Evolutionary conservation across 352 stramenopile genomes (phyloP).

Genomic region (Globisporangium uncinulatum): DNA sequence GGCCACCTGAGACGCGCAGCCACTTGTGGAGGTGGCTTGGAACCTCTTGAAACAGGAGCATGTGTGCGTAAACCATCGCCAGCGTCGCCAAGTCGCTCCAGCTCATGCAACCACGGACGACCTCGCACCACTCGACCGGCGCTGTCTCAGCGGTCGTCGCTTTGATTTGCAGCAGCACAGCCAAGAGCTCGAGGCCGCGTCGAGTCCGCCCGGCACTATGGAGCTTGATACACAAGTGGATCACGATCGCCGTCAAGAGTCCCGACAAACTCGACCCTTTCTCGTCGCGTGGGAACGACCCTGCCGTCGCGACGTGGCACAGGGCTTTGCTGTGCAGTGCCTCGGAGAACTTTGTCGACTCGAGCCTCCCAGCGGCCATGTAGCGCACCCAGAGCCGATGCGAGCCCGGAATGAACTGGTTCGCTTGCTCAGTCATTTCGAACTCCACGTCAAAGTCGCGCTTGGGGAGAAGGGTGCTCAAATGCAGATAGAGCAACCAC

Average conservation of each 20-base stretch:
- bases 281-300: not conserved
- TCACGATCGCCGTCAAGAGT: constrained; percentile 10
- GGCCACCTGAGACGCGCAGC: constrained; percentile 8
- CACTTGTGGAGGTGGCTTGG: constrained; percentile 12
- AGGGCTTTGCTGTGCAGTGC: constrained; percentile 11
- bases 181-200: constrained; percentile 8
- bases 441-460: constrained; percentile 18
- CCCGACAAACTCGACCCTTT: constrained; percentile 4
- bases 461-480: constrained; percentile 15
- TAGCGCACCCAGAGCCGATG: constrained; percentile 26
- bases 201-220: not conserved
- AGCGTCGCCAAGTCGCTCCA: constrained; percentile 9
- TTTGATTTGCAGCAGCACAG: constrained; percentile 5
- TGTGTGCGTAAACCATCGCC: constrained; percentile 8
- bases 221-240: constrained; percentile 18
- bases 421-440: constrained; percentile 25
- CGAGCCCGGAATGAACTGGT: constrained; percentile 23
- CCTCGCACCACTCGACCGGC: constrained; percentile 9
- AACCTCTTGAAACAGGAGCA: constrained; percentile 13
- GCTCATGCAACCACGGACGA: constrained; percentile 5
- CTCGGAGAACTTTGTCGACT: constrained; percentile 12
- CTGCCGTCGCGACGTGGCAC: constrained; percentile 7
- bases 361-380: constrained; percentile 9
- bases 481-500: constrained; percentile 26
- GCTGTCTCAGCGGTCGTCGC: not conserved